Conservation (phyloP, 1,284 basidiomycete species). For the Coniophora puteana region DNA sequence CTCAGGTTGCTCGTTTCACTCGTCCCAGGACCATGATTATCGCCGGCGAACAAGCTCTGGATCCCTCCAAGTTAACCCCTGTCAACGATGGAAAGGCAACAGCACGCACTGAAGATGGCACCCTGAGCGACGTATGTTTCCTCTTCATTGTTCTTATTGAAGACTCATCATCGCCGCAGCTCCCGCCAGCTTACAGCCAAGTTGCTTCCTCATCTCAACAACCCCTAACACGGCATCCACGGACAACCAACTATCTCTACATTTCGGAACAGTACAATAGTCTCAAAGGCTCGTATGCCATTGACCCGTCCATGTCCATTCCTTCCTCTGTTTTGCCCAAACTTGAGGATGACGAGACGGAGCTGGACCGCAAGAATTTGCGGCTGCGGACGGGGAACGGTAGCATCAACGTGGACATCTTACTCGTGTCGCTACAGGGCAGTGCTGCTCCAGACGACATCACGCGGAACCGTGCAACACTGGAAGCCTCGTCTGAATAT, state of each 20-base stretch:
- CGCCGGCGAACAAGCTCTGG: slow-evolving; percentile 2
- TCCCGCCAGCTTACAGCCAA: slow-evolving; percentile 9
- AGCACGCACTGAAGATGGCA: neutral
- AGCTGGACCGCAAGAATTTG: slow-evolving; percentile 26
- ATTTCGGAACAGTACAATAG: slow-evolving; percentile 7
- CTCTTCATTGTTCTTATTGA: neutral
- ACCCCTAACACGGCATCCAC: no score
- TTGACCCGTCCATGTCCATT: slow-evolving; percentile 28
- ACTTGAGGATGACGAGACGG: slow-evolving; percentile 13
- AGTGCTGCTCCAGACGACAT: neutral
- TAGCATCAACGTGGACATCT: slow-evolving; percentile 36
- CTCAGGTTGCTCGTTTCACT: no score
- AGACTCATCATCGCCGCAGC: slow-evolving; percentile 1
- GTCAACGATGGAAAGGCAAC: neutral
- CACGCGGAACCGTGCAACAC: slow-evolving; percentile 5
- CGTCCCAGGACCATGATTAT: slow-evolving; percentile 9
- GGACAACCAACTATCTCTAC: slow-evolving; percentile 13
- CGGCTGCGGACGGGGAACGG: slow-evolving; percentile 36
- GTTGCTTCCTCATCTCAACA: neutral
- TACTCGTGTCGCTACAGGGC: slow-evolving; percentile 13
- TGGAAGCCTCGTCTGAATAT: slow-evolving; percentile 8
- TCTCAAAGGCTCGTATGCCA: slow-evolving; percentile 27
- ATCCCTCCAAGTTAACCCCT: neutral
- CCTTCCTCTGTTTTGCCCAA: slow-evolving; percentile 24
- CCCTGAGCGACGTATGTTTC: neutral